A percentile compares a stretch with the other conserved stretches of the same genome.
Evolutionary conservation across 2,329 filamentous ascomycete genomes (phyloP).

Genomic region (Claviceps quebecensis): DNA sequence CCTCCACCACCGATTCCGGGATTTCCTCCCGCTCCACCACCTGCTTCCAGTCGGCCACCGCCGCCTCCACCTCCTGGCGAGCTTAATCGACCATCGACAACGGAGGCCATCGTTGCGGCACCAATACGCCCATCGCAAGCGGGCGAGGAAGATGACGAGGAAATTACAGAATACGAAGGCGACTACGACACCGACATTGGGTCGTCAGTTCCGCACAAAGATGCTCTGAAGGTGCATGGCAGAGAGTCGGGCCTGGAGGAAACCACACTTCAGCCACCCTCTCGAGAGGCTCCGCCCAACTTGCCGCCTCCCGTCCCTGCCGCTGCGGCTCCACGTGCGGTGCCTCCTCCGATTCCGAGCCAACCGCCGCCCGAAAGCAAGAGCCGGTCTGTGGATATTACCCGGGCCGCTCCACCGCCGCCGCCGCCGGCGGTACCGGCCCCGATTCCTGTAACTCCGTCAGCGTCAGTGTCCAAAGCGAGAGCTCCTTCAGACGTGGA

Average conservation of each 20-base stretch:
- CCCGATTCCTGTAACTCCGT: constrained; percentile 10
- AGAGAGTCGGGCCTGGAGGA: constrained; percentile 67
- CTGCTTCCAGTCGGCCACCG: constrained; percentile 44
- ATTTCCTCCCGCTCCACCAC: constrained; percentile 29
- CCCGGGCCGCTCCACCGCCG: constrained; percentile 56
- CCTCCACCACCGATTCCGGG: constrained; percentile 48
- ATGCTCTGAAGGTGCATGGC: constrained; percentile 72
- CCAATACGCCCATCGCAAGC: constrained; percentile 28
- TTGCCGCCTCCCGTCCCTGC: constrained; percentile 43
- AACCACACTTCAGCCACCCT: constrained; percentile 45
- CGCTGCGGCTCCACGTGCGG: constrained; percentile 39
- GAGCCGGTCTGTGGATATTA: constrained; percentile 55
- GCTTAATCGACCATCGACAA: constrained; percentile 44
- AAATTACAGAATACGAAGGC: constrained; percentile 87
- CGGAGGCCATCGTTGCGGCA: constrained; percentile 33
- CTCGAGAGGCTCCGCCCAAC: constrained; percentile 28
- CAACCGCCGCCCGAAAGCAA: constrained; percentile 40
- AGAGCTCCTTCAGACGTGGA: constrained; percentile 33
- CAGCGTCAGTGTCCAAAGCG: neutral
- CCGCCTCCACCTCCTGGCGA: constrained; percentile 38
- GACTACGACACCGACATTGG: constrained; percentile 98
- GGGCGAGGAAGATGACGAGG: constrained; percentile 56
- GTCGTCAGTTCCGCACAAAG: constrained; percentile 84
- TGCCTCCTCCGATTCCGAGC: constrained; percentile 51
- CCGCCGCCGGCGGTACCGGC: constrained; percentile 28